phyloP scores from a whole-genome alignment of 2,329 filamentous ascomycete genomes.

The Teratosphaeria gauchensis region DNA sequence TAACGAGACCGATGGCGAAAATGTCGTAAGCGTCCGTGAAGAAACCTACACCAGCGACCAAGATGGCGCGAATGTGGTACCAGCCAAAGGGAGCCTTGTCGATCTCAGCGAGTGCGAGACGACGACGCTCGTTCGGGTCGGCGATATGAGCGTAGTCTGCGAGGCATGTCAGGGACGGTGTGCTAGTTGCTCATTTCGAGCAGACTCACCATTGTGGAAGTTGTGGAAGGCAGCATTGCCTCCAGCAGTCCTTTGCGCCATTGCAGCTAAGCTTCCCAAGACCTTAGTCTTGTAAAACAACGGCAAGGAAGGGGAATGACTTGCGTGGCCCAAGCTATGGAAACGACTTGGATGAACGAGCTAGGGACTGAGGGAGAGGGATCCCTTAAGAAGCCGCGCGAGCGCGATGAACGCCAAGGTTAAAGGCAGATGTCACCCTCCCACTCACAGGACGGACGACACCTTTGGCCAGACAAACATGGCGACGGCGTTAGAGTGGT shows the following conservation, averaged over 20 bases:
- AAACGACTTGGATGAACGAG: not conserved
- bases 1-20: conserved; percentile 66
- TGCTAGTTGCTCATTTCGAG: not conserved
- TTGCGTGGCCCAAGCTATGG: not conserved
- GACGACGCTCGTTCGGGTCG: conserved; percentile 68
- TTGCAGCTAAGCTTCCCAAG: conserved; percentile 2
- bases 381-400: not conserved
- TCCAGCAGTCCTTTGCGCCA: conserved; percentile 42
- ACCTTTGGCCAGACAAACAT: not conserved
- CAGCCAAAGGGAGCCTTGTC: conserved; percentile 75
- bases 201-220: conserved; percentile 34
- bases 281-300: not conserved
- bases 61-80: conserved; percentile 69
- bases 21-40: conserved; percentile 63
- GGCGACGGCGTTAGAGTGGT: not conserved
- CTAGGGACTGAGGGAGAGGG: not conserved
- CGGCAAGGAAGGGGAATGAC: not conserved
- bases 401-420: not conserved
- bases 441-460: not conserved
- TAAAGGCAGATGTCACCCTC: not conserved
- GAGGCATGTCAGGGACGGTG: conserved; percentile 17
- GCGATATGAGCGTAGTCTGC: conserved; percentile 57
- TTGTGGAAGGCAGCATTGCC: conserved; percentile 66
- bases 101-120: conserved; percentile 70
- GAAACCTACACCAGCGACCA: conserved; percentile 77